Percentiles rank a stretch among this genome's conserved stretches.
phyloP scores from a whole-genome alignment of 345 rosid species.

The Gossypium rotundifolium region DNA sequence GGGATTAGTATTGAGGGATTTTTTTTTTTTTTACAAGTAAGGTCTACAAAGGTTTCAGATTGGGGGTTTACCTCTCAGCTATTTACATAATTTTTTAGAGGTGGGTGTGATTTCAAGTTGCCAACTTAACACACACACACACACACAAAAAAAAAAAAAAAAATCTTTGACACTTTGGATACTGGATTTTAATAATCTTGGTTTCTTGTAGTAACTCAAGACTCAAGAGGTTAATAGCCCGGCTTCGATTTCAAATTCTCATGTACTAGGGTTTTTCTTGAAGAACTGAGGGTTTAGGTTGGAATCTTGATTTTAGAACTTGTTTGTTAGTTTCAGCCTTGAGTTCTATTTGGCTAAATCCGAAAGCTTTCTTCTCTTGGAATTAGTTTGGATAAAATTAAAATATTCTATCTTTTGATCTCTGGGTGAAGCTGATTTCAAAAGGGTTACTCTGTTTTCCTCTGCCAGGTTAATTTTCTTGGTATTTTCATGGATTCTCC shows the following conservation, averaged over 20 bases:
- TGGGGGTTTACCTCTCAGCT: too few species aligned
- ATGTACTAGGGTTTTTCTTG: not conserved
- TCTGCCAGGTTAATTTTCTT: slow-evolving; percentile 27
- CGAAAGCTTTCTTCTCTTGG: not conserved
- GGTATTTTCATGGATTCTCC: slow-evolving; percentile 74
- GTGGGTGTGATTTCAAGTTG: not conserved
- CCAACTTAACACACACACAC: not conserved
- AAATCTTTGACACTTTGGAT: not conserved
- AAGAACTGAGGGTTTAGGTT: not conserved
- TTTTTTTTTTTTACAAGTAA: not conserved
- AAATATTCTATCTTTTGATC: not conserved
- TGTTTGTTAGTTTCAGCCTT: not conserved
- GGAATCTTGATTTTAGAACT: not conserved
- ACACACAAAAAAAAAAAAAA: not conserved
- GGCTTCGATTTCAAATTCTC: not conserved
- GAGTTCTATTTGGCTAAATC: too few species aligned
- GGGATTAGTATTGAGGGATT: not conserved
- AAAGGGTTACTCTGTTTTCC: slow-evolving; percentile 11
- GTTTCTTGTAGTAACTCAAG: not conserved
- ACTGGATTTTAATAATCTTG: not conserved
- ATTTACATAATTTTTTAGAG: not conserved
- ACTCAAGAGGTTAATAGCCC: not conserved
- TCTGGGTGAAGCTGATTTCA: not conserved
- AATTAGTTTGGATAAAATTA: not conserved
- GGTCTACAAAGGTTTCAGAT: not conserved